Evolutionary conservation across 495 filamentous ascomycete genomes (phyloP), one percentile per base, ranked within the genome.

Genomic region (Trypethelium eluteriae): DNA sequence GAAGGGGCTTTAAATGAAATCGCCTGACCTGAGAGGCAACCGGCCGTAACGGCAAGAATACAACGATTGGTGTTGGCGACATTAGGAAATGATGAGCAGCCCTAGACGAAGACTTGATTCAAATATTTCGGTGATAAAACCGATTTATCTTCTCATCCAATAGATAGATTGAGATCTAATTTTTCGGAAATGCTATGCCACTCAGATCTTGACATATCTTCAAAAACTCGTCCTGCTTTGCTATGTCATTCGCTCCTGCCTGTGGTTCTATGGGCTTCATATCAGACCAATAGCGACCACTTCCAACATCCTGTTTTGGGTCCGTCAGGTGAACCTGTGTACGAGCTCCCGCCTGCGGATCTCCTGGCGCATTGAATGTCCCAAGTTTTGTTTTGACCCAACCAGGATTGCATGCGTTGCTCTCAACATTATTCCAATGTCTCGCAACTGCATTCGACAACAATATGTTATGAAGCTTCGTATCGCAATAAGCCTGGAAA

Each of bases 381-480:
- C 85, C 85, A 83, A 87, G 83, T 73, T 84, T 82, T 9, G 85
- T 88, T 66, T 80, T 75, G 50, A 87, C 84, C 86, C 85, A 87
- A 2, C 86, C 86, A 5, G 86, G 86, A 73, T 84, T 80, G 70
- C 86, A 76, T 3, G 78, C 76, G 34, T 83, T 78, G 0, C 81
- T 80, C 56, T 80, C 73, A 2, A 83, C 76, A 2, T 81, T 78
- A 4, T 76, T 74, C 77, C 82, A 83, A 2, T 76, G 74, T 3
- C 81, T 70, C 1, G 83, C 78, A 68, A 86, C 82, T 10, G 79
- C 80, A 65, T 82, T 83, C 4, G 81, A 79, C 9, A 86, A 75
- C 76, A 86, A 77, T 18, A 81, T 74, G 69, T 83, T 78, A 64
- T 84, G 80, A 44, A 86, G 71, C 67, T 86, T 86, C 66, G 76